Conservation (phyloP, 2,329 filamentous ascomycete genomes). For the Sporothrix phasma region DNA sequence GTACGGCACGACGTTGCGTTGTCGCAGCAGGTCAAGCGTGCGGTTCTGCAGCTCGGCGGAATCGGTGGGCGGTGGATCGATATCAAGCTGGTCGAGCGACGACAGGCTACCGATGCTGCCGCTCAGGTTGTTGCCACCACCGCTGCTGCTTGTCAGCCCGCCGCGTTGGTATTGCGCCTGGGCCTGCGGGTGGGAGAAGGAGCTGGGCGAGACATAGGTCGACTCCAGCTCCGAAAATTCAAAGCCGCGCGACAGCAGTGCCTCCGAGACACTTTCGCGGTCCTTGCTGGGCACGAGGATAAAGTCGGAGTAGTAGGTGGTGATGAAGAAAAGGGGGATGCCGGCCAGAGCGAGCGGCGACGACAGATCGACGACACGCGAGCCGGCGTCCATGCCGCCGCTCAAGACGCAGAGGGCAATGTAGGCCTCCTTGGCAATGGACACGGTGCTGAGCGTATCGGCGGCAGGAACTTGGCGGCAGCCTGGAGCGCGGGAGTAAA, state of each 20-base stretch:
- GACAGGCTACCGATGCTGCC: constrained; percentile 13
- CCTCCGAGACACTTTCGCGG: constrained; percentile 62
- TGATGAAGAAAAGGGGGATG: constrained; percentile 97
- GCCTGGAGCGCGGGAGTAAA: constrained; percentile 62
- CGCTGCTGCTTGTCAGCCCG: constrained; percentile 46
- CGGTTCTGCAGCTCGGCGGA: constrained; percentile 69
- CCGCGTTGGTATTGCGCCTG: constrained; percentile 16
- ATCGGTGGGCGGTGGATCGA: constrained; percentile 66
- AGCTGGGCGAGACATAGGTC: constrained; percentile 51
- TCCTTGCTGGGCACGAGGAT: constrained; percentile 77
- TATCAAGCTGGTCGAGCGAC: constrained; percentile 32
- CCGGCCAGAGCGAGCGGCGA: constrained; percentile 83
- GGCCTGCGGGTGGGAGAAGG: constrained; percentile 24
- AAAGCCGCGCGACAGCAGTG: constrained; percentile 71
- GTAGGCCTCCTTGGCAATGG: constrained; percentile 74
- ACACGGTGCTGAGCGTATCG: constrained; percentile 44
- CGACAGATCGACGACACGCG: constrained; percentile 83
- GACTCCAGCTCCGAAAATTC: constrained; percentile 64
- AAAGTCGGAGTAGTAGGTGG: constrained; percentile 95
- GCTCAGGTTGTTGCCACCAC: constrained; percentile 24
- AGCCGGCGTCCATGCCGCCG: constrained; percentile 81
- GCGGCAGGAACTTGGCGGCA: constrained; percentile 37
- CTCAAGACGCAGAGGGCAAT: constrained; percentile 83
- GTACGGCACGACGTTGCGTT: constrained; percentile 62
- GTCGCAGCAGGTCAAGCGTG: constrained; percentile 76